Evolutionary conservation across 2,329 filamentous ascomycete genomes (phyloP), one percentile per base, ranked within the genome.

Genomic region (Claviceps maximensis): DNA sequence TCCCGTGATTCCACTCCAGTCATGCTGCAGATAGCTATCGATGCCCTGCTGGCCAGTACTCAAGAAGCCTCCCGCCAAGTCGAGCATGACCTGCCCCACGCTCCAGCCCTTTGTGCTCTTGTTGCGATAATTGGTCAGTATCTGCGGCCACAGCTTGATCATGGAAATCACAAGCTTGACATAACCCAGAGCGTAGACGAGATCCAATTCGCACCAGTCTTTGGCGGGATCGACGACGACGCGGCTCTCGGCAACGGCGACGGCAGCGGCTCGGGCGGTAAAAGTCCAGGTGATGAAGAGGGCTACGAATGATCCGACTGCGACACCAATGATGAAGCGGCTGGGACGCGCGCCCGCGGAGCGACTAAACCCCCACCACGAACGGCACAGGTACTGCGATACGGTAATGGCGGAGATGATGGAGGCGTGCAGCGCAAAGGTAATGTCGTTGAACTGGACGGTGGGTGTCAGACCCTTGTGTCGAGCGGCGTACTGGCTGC

Each of bases 121-220:
- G 62, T 91, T 89, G 61, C 83, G 82, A 66, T 85, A 89, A 72
- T 97, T 97, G 60, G 85, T 76, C 62, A 86, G 75, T 40, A 87
- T 81, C 73, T 95, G 89, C 5, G 93, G 93, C 47, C 88, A 83
- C 69, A 96, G 97, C 71, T 98, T 98, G 69, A 95, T 79, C 27
- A 96, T 72, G 0, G 91, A 95, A 58, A 95, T 80, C 52, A 90
- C 68, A 36, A 98, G 75, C 71, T 98, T 98, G 65, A 95, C 84
- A 65, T 94, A 94, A 44, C 87, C 88, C 33, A 94, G 72, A 13
- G 85, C 79, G 63, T 83, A 82, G 49, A 80, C 74, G 51, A 80
- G 74, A 61, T 85, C 82, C 44, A 85, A 76, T 69, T 75, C 80
- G 52, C 77, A 77, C 80, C 80, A 84, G 50, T 72, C 71, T 42